A percentile compares a stretch with the other conserved stretches of the same genome.
Evolutionary conservation across 306 rosid species (phyloP).

Genomic region (Begonia masoniana): DNA sequence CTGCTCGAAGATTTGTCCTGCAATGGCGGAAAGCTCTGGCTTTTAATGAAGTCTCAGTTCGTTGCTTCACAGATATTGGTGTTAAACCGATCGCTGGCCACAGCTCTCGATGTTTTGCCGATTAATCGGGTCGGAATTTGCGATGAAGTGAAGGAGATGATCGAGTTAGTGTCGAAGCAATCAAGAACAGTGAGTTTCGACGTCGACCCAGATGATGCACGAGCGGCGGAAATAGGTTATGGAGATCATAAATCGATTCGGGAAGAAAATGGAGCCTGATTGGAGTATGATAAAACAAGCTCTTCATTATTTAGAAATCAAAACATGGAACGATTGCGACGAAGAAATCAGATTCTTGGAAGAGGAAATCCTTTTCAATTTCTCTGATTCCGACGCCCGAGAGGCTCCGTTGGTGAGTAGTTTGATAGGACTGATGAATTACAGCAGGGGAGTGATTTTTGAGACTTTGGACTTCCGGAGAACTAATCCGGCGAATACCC

Average conservation of each 20-base stretch:
- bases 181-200: conserved; percentile 34
- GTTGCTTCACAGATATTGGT: conserved; percentile 33
- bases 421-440: conserved; percentile 46
- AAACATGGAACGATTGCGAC: conserved; percentile 45
- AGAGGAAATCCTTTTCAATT: conserved; percentile 24
- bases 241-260: conserved; percentile 28
- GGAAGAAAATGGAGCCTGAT: conserved; percentile 43
- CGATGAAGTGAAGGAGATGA: conserved; percentile 52
- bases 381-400: conserved; percentile 13
- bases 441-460: conserved; percentile 49
- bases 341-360: conserved; percentile 49
- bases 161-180: conserved; percentile 43
- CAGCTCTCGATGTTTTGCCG: conserved; percentile 54
- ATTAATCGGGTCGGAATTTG: conserved; percentile 20
- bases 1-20: conserved; percentile 48
- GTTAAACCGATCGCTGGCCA: conserved; percentile 29
- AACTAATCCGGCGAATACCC: conserved; percentile 9
- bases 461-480: conserved; percentile 26
- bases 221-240: conserved; percentile 7
- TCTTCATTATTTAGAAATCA: conserved; percentile 34
- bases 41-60: conserved; percentile 38
- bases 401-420: conserved; percentile 37
- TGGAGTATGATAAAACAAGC: conserved; percentile 11
- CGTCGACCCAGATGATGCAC: conserved; percentile 27
- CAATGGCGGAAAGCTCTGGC: conserved; percentile 28